Percentiles rank a stretch among this genome's conserved stretches.
phyloP scores from a whole-genome alignment of 495 filamentous ascomycete genomes.

The Daldinia vernicosa region DNA sequence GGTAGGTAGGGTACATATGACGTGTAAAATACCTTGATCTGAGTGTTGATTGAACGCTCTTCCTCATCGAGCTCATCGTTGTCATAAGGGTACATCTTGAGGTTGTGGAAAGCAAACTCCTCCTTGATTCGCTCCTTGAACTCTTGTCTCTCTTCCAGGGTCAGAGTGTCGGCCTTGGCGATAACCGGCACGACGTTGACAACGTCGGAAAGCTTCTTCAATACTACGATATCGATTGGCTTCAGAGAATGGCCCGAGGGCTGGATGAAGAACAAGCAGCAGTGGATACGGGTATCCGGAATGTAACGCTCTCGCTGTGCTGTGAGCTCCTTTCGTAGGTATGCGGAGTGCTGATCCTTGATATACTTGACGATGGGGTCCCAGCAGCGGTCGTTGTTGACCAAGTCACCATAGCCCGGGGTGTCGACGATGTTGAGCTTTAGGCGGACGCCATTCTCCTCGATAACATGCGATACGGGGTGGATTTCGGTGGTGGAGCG shows the following conservation, averaged over 20 bases:
- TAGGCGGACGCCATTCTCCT: slow-evolving; percentile 98
- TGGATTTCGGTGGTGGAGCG: slow-evolving; percentile 98
- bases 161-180: slow-evolving; percentile 96
- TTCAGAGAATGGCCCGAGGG: slow-evolving; percentile 97
- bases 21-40: slow-evolving; percentile 81
- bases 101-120: slow-evolving; percentile 99
- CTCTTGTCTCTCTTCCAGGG: slow-evolving; percentile 89
- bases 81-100: slow-evolving; percentile 99
- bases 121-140: slow-evolving; percentile 99
- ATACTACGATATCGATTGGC: slow-evolving; percentile 98
- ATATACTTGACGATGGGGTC: slow-evolving; percentile 99
- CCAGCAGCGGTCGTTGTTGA: slow-evolving; percentile 99
- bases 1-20: background rate
- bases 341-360: slow-evolving; percentile 99
- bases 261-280: slow-evolving; percentile 99
- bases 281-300: slow-evolving; percentile 98
- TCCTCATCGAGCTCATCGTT: slow-evolving; percentile 98
- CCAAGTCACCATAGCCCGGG: slow-evolving; percentile 96
- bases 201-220: slow-evolving; percentile 98
- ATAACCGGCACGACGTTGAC: slow-evolving; percentile 99
- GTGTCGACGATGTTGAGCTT: slow-evolving; percentile 98
- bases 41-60: slow-evolving; percentile 89
- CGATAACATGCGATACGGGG: slow-evolving; percentile 96
- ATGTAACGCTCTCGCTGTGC: slow-evolving; percentile 99
- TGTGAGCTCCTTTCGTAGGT: slow-evolving; percentile 99